Evolutionary conservation across 202 grass and related monocot species (phyloP).

Genomic region (Setaria italica): DNA sequence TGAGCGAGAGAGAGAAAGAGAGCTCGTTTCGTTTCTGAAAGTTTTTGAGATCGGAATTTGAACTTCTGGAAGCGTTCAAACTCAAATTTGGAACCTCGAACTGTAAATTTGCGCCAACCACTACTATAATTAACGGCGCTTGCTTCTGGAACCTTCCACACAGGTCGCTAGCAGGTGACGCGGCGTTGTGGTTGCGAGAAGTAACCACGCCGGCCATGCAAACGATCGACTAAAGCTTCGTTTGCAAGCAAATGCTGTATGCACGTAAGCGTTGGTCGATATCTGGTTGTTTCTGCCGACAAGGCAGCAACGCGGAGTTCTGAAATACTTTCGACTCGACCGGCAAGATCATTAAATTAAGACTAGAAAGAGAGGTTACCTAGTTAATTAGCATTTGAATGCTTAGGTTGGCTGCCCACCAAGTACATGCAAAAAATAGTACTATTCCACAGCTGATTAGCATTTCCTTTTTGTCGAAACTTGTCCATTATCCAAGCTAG

Average conservation of each 20-base stretch:
- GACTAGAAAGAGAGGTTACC: neutral
- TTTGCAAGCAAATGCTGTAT: conserved; percentile 18
- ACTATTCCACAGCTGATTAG: too few species aligned
- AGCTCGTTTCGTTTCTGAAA: neutral
- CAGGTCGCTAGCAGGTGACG: neutral
- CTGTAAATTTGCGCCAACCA: too few species aligned
- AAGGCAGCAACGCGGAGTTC: neutral
- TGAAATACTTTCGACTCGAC: neutral
- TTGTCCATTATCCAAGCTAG: too few species aligned
- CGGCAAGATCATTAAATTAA: neutral
- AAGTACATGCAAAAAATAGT: too few species aligned
- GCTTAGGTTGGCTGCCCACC: too few species aligned
- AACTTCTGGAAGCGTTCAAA: neutral
- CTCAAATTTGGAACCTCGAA: too few species aligned
- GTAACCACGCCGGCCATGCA: neutral
- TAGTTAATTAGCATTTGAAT: neutral
- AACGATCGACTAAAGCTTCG: conserved; percentile 9
- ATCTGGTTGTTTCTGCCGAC: neutral
- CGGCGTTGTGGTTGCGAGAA: neutral
- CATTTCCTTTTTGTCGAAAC: too few species aligned
- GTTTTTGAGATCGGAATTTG: conserved; percentile 3
- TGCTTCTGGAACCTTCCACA: conserved; percentile 39
- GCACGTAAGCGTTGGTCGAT: neutral
- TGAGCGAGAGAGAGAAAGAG: neutral
- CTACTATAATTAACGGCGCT: neutral